These are phyloP conservation scores for Coniochaeta prunicola DNA, from an alignment of 2,329 filamentous ascomycete genomes.

Conservation along the genomic window DNA sequence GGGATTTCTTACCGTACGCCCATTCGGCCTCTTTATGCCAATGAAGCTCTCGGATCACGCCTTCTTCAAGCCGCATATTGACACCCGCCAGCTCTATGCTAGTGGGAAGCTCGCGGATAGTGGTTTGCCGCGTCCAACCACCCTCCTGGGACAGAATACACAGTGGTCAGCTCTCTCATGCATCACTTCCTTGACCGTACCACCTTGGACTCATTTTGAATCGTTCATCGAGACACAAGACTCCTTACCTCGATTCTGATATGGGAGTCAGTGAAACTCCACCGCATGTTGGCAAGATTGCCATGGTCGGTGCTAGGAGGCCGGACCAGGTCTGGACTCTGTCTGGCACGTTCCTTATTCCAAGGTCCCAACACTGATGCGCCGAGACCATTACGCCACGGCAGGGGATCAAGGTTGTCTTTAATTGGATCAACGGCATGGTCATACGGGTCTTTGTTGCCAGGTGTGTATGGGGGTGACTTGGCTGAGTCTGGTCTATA, in stretches of 20 bases:
- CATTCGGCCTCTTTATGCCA: conserved; percentile 79
- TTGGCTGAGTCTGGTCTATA: conserved; percentile 28
- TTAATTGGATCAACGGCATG: conserved; percentile 53
- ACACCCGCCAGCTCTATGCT: conserved; percentile 66
- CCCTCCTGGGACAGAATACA: conserved; percentile 44
- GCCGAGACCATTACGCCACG: conserved; percentile 57
- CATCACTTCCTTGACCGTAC: background rate
- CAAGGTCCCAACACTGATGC: conserved; percentile 62
- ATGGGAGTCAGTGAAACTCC: conserved; percentile 62
- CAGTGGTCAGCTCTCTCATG: background rate
- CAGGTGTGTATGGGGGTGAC: conserved; percentile 49
- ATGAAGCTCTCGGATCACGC: conserved; percentile 69
- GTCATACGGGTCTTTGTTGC: conserved; percentile 54
- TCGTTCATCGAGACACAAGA: conserved; percentile 57
- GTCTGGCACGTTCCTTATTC: conserved; percentile 58
- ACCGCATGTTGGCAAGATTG: conserved; percentile 63
- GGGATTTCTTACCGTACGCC: conserved; percentile 44
- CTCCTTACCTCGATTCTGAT: conserved; percentile 52
- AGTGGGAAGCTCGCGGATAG: conserved; percentile 54
- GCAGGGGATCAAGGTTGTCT: conserved; percentile 55
- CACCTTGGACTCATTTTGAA: too few relatives aligned
- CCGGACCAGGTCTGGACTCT: conserved; percentile 65
- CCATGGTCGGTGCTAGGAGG: conserved; percentile 69
- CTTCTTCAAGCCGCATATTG: conserved; percentile 69
- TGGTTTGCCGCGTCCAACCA: conserved; percentile 72